Percentiles rank a stretch among this genome's conserved stretches.
Conservation (phyloP, 768 basidiomycete genomes). For the Leccinum disarticulatum region DNA sequence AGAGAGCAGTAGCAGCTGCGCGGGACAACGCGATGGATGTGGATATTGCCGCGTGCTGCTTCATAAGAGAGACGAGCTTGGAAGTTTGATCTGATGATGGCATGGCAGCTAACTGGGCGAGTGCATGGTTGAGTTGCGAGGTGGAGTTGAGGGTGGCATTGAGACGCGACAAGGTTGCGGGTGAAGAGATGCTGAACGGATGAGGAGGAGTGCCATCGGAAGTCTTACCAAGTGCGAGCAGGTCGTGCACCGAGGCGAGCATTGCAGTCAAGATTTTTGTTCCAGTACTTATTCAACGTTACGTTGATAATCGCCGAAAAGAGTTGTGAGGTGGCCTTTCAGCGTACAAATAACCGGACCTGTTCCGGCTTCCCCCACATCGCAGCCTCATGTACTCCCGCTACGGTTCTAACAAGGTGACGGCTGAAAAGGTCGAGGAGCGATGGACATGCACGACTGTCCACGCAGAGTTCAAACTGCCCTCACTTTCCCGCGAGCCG, state of each 20-base stretch:
- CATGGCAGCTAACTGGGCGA: slow-evolving; percentile 44
- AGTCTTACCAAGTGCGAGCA: slow-evolving; percentile 17
- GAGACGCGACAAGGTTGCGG: slow-evolving; percentile 35
- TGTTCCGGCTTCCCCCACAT: background rate
- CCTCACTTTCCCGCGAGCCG: background rate
- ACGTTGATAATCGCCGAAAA: background rate
- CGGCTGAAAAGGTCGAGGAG: slow-evolving; percentile 12
- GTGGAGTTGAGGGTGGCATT: slow-evolving; percentile 52
- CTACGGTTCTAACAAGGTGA: background rate
- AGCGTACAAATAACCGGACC: background rate
- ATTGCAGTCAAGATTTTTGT: background rate
- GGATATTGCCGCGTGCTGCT: slow-evolving; percentile 55
- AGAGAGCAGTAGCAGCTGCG: slow-evolving; percentile 20
- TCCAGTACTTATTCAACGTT: too few species aligned
- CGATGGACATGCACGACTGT: slow-evolving; percentile 16
- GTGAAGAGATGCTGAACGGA: slow-evolving; percentile 27
- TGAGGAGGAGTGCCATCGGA: slow-evolving; percentile 21
- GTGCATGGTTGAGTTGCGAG: slow-evolving; percentile 52
- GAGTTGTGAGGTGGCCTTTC: background rate
- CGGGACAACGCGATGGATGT: slow-evolving; percentile 24
- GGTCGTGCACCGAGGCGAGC: background rate
- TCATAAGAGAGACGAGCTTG: slow-evolving; percentile 66
- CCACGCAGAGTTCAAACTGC: slow-evolving; percentile 4
- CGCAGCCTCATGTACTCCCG: background rate
- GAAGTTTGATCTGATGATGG: slow-evolving; percentile 55